Percentiles rank a stretch among this genome's conserved stretches.
These are phyloP conservation scores for Paracoccidioides lutzii DNA, from an alignment of 2,329 filamentous ascomycete species.

Conservation along the genomic window DNA sequence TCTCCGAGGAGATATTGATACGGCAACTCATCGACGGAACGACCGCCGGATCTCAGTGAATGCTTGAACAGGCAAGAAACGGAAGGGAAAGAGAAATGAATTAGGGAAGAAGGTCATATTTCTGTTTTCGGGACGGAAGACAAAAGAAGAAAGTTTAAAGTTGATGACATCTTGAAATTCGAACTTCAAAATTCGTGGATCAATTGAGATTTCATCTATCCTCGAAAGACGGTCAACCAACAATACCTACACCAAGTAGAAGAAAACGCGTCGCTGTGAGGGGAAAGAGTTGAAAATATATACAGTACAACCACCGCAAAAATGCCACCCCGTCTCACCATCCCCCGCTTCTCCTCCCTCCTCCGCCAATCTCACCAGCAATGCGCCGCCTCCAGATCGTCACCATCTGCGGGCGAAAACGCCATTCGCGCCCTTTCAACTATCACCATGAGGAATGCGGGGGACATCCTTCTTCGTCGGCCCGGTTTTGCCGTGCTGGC, in stretches of 20 bases:
- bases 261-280: not conserved
- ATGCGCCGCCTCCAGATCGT: constrained; percentile 10
- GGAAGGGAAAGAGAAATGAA: too few relatives aligned
- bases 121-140: too few relatives aligned
- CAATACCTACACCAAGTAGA: not conserved
- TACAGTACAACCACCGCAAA: constrained; percentile 7
- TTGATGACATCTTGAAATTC: too few relatives aligned
- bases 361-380: constrained; percentile 24
- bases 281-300: not conserved
- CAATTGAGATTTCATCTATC: too few relatives aligned
- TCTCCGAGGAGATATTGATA: too few relatives aligned
- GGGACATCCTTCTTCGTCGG: not conserved
- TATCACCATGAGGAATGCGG: not conserved
- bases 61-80: too few relatives aligned
- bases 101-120: too few relatives aligned
- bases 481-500: not conserved
- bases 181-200: too few relatives aligned
- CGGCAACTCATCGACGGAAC: too few relatives aligned
- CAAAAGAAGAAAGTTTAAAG: too few relatives aligned
- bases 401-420: constrained; percentile 8
- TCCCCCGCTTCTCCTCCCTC: constrained; percentile 19
- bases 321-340: constrained; percentile 45
- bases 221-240: too few relatives aligned
- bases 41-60: too few relatives aligned
- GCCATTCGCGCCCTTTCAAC: not conserved